phyloP scores from a whole-genome alignment of 1,139 yeast species.

The Protomyces macrosporus region DNA sequence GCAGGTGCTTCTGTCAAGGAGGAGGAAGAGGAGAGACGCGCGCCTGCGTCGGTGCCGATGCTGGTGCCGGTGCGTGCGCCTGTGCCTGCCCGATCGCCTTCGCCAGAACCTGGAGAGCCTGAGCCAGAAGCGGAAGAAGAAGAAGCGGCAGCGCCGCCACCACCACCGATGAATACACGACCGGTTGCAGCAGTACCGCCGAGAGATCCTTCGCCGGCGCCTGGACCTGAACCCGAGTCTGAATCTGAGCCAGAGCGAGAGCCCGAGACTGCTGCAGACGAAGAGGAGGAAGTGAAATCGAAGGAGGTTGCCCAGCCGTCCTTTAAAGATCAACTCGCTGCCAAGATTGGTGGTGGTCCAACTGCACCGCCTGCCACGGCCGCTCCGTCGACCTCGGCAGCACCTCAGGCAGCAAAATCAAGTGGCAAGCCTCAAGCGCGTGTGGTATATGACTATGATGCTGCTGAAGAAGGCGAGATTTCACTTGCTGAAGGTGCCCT shows the following conservation, averaged over 20 bases:
- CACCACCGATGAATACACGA: slow-evolving; percentile 18
- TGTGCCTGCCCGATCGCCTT: neutral
- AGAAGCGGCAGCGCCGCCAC: neutral
- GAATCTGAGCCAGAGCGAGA: slow-evolving; percentile 28
- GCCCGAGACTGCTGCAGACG: slow-evolving; percentile 16
- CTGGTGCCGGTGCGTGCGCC: neutral
- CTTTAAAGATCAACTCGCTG: slow-evolving; percentile 30
- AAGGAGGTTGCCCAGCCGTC: slow-evolving; percentile 20
- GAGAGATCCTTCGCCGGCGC: neutral
- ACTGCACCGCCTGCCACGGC: neutral
- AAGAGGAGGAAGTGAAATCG: slow-evolving; percentile 14
- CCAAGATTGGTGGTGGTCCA: slow-evolving; percentile 36
- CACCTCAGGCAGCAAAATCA: slow-evolving; percentile 24
- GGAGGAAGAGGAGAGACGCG: slow-evolving; percentile 1
- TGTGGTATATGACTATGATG: slow-evolving; percentile 63
- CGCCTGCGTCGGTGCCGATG: neutral
- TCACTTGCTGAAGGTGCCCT: slow-evolving; percentile 60
- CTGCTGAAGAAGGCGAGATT: slow-evolving; percentile 72
- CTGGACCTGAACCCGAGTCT: slow-evolving; percentile 25
- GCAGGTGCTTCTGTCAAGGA: slow-evolving; percentile 5
- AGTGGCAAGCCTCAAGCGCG: slow-evolving; percentile 44
- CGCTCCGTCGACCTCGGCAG: slow-evolving; percentile 19
- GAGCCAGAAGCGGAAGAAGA: slow-evolving; percentile 31
- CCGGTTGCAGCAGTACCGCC: neutral
- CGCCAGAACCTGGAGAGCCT: slow-evolving; percentile 17